A percentile compares a stretch with the other conserved stretches of the same genome.
These are phyloP conservation scores for Nemania sp. DNA, from an alignment of 2,329 filamentous ascomycete genomes.

Conservation along the genomic window DNA sequence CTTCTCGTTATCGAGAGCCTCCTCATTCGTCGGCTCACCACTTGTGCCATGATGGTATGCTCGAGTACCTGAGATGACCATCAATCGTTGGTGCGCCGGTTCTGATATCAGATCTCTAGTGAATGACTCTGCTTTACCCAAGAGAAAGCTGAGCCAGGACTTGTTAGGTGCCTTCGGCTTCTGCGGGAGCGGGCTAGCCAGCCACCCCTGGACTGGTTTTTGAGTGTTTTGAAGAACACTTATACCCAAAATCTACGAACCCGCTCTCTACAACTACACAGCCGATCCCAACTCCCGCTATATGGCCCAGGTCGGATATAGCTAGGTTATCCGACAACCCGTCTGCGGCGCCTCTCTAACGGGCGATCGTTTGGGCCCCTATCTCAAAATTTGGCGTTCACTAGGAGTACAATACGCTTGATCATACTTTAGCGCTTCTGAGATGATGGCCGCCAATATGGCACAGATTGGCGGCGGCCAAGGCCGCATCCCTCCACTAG, in stretches of 20 bases:
- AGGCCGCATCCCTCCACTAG: slow-evolving; percentile 47
- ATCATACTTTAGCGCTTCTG: slow-evolving; percentile 31
- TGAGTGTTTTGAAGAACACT: background rate
- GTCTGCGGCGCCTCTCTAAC: slow-evolving; percentile 22
- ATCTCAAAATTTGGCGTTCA: background rate
- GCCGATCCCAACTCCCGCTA: slow-evolving; percentile 6
- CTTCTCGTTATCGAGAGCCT: background rate
- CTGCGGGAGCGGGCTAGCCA: too few species aligned
- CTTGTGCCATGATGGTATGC: slow-evolving; percentile 15
- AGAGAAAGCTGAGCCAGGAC: background rate
- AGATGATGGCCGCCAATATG: slow-evolving; percentile 65
- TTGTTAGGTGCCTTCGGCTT: too few species aligned
- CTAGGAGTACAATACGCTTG: slow-evolving; percentile 21
- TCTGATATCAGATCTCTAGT: background rate
- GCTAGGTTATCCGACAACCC: slow-evolving; percentile 20
- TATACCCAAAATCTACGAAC: background rate
- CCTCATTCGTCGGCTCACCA: background rate
- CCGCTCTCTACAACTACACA: slow-evolving; percentile 3
- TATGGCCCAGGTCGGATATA: slow-evolving; percentile 27
- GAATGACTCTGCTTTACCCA: background rate
- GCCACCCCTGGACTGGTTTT: background rate
- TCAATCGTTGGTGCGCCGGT: slow-evolving; percentile 9
- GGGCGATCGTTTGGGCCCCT: slow-evolving; percentile 3
- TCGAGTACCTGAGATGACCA: background rate
- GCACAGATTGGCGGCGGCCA: slow-evolving; percentile 57